These are phyloP conservation scores for Mortierella alpina DNA, from an alignment of 192 early-diverging fungal genomes.

Conservation along the genomic window DNA sequence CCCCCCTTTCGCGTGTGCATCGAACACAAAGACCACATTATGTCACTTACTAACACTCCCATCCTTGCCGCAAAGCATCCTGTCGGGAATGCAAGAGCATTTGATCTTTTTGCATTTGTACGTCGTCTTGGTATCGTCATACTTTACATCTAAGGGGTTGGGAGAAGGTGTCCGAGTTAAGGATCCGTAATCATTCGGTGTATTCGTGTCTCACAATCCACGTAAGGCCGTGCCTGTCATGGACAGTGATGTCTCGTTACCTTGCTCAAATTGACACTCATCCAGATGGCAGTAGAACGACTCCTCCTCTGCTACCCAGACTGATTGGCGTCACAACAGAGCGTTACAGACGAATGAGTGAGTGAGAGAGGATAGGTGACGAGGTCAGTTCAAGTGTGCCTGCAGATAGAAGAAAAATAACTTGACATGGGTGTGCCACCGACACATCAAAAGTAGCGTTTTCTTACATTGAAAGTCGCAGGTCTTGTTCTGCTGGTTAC, in stretches of 20 bases:
- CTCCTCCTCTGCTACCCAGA: slow-evolving; percentile 88
- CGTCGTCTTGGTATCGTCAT: slow-evolving; percentile 66
- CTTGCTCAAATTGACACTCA: slow-evolving; percentile 76
- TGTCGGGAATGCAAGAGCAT: slow-evolving; percentile 82
- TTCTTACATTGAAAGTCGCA: slow-evolving; percentile 82
- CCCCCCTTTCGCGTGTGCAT: not conserved
- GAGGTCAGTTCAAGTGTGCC: no score
- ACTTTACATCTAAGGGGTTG: slow-evolving; percentile 52
- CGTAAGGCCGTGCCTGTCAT: not conserved
- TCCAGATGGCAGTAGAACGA: slow-evolving; percentile 92
- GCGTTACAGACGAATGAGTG: not conserved
- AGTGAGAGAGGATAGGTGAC: not conserved
- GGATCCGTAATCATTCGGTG: not conserved
- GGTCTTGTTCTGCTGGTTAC: slow-evolving; percentile 63
- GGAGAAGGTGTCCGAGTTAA: not conserved
- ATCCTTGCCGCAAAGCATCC: slow-evolving; percentile 87
- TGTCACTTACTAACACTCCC: slow-evolving; percentile 73
- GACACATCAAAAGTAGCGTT: not conserved
- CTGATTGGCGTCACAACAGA: slow-evolving; percentile 26
- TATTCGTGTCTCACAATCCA: not conserved
- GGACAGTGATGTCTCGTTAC: slow-evolving; percentile 22
- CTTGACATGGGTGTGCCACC: not conserved
- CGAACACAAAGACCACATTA: no score
- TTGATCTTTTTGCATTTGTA: slow-evolving; percentile 80
- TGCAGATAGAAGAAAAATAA: no score